A percentile compares a stretch with the other conserved stretches of the same genome.
phyloP scores from a whole-genome alignment of 768 basidiomycete species.

The Pleurotus djamor region DNA sequence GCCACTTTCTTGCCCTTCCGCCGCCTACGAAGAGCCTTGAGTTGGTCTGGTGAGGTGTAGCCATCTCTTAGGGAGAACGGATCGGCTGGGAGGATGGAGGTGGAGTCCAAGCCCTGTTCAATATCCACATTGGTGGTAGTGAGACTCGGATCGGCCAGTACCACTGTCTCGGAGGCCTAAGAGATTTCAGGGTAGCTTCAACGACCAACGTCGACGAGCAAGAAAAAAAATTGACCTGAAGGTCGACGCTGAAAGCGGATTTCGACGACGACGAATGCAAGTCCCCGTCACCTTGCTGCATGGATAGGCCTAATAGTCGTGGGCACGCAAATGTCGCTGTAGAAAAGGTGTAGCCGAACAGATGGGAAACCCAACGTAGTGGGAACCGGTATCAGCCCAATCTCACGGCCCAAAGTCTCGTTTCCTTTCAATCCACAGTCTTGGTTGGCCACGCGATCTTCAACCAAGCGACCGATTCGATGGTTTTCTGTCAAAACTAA shows the following conservation, averaged over 20 bases:
- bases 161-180: slow-evolving; percentile 48
- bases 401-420: slow-evolving; percentile 17
- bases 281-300: slow-evolving; percentile 22
- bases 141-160: slow-evolving; percentile 32
- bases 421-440: neutral
- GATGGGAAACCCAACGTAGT: slow-evolving; percentile 39
- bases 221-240: slow-evolving; percentile 16
- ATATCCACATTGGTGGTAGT: slow-evolving; percentile 30
- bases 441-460: neutral
- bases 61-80: slow-evolving; percentile 67
- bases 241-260: slow-evolving; percentile 19
- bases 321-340: slow-evolving; percentile 18
- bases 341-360: slow-evolving; percentile 19
- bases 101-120: slow-evolving; percentile 25
- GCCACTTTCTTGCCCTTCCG: slow-evolving; percentile 64
- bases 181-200: slow-evolving; percentile 16
- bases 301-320: slow-evolving; percentile 20
- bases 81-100: slow-evolving; percentile 40
- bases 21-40: slow-evolving; percentile 56
- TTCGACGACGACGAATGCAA: slow-evolving; percentile 25
- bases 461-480: too few relatives aligned
- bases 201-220: neutral
- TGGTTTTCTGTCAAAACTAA: neutral
- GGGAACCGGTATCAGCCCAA: slow-evolving; percentile 32
- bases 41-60: slow-evolving; percentile 59